Conservation (phyloP, 768 basidiomycete species). For the Agaricus subrufescens region DNA sequence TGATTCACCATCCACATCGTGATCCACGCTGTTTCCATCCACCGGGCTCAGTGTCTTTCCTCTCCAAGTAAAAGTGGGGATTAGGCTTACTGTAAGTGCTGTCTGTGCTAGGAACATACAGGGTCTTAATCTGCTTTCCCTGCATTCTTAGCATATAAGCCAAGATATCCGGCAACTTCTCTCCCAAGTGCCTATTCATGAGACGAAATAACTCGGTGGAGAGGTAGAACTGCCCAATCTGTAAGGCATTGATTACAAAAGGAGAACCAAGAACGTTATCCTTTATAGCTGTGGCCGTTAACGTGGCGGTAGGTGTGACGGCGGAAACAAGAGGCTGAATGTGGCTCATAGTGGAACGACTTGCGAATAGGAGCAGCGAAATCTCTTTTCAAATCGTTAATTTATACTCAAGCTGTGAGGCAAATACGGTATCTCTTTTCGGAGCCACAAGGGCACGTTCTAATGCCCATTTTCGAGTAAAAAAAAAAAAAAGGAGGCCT, state of each 20-base stretch:
- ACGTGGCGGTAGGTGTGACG: too few relatives aligned
- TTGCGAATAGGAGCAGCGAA: too few relatives aligned
- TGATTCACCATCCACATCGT: slow-evolving; percentile 54
- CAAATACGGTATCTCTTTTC: not conserved
- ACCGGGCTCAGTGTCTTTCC: not conserved
- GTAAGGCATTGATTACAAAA: too few relatives aligned
- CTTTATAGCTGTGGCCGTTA: too few relatives aligned
- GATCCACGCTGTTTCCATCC: slow-evolving; percentile 42
- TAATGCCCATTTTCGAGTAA: not conserved
- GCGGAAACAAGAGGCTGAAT: not conserved
- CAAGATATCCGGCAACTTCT: not conserved
- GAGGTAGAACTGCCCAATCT: too few relatives aligned
- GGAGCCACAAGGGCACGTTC: not conserved
- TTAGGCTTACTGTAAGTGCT: not conserved
- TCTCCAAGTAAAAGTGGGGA: not conserved
- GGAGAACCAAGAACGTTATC: too few relatives aligned
- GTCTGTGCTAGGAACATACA: not conserved
- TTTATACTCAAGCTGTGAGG: not conserved
- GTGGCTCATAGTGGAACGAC: not conserved
- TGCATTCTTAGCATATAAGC: not conserved
- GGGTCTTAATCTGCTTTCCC: not conserved
- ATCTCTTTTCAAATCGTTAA: not conserved
- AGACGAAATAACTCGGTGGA: too few relatives aligned
- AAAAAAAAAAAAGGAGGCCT: too few relatives aligned
- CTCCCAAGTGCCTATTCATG: not conserved